Base-by-base conservation (phyloP, 306 rosid species). In the Crotalaria pallida region DNA sequence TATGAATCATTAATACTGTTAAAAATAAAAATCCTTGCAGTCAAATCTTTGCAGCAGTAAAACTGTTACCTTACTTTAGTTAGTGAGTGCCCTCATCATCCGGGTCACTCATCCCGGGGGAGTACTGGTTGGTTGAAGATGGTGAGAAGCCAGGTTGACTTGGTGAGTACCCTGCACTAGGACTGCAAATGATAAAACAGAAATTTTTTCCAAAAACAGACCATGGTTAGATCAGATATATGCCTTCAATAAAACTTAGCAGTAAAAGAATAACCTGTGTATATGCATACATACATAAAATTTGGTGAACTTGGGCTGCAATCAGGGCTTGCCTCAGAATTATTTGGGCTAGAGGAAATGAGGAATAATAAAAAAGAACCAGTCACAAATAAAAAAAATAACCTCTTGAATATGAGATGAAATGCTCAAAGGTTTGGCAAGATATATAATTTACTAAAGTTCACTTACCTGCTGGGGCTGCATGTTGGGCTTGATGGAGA, bases 121-220 rank as follows among this genome's bases (percentile, higher is more conserved):
- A 88, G 91, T 90, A 93, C 72, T 90, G 95, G 84, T 97, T 88
- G 43, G 96, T 87, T 21, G 97, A 94, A 8, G 99, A 85, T 5
- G 99, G 99, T 2, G 97, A 94, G 83, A 91, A 94, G 45, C 99
- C 97, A 52, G 99, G 98, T 82, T 92, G 97, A 71, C 96, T 90
- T 12, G 98, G 98, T 6, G 98, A 94, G 80, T 94, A 94, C 40
- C 98, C 98, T 17, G 97, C 89, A 77, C 97, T 94, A 23, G 96
- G 97, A 79, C 99, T 94, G 86, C 67, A 80, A 58, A 27, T 43
- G 41, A 45, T 62, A 3, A 31, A 38, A 27, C 59, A 2, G 22
- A 62, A 65, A 33, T 7, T 63, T n/a, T n/a, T n/a, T n/a, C 67
- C 47, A 45, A 23, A 57, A 57, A 64, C 65, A 59, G 72, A 50